Percentiles rank a stretch among this genome's conserved stretches.
Evolutionary conservation across 257 asterid genomes (phyloP).

Genomic region (Eucommia ulmoides): DNA sequence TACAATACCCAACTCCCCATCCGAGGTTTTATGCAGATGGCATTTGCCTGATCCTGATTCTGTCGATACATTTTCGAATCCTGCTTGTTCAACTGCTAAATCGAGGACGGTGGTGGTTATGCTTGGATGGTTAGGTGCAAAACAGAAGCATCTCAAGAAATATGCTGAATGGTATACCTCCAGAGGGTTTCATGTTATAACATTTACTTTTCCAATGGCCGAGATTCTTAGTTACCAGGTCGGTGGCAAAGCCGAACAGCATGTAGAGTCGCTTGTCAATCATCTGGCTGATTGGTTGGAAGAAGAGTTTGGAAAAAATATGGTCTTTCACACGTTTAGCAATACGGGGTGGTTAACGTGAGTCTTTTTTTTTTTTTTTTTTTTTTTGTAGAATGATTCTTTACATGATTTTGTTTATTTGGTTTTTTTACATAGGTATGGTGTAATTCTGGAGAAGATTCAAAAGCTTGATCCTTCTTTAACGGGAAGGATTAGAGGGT

Average conservation of each 20-base stretch:
- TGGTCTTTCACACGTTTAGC: slow-evolving; percentile 89
- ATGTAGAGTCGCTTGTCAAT: slow-evolving; percentile 56
- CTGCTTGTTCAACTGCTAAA: slow-evolving; percentile 36
- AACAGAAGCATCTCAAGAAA: slow-evolving; percentile 72
- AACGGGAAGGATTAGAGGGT: slow-evolving; percentile 61
- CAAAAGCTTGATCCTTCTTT: slow-evolving; percentile 45
- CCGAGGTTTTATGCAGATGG: slow-evolving; percentile 66
- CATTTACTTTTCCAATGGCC: slow-evolving; percentile 86
- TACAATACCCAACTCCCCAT: slow-evolving; percentile 18
- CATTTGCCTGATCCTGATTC: slow-evolving; percentile 70
- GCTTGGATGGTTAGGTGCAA: slow-evolving; percentile 95
- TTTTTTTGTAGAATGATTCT: slow-evolving; percentile 7
- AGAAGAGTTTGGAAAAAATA: slow-evolving; percentile 66
- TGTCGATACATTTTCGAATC: slow-evolving; percentile 24
- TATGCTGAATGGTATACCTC: slow-evolving; percentile 92
- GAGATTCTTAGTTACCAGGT: slow-evolving; percentile 69
- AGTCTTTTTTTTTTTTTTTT: slow-evolving; percentile 17
- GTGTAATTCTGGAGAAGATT: slow-evolving; percentile 77
- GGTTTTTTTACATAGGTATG: slow-evolving; percentile 62
- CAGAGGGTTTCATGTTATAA: slow-evolving; percentile 76
- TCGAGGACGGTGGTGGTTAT: slow-evolving; percentile 81
- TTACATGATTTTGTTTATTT: slow-evolving; percentile 9
- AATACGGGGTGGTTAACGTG: slow-evolving; percentile 93
- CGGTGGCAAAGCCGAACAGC: slow-evolving; percentile 91
- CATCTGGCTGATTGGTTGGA: slow-evolving; percentile 93